Evolutionary conservation across 768 basidiomycete genomes (phyloP).

Genomic region (Pleurotus platypus): DNA sequence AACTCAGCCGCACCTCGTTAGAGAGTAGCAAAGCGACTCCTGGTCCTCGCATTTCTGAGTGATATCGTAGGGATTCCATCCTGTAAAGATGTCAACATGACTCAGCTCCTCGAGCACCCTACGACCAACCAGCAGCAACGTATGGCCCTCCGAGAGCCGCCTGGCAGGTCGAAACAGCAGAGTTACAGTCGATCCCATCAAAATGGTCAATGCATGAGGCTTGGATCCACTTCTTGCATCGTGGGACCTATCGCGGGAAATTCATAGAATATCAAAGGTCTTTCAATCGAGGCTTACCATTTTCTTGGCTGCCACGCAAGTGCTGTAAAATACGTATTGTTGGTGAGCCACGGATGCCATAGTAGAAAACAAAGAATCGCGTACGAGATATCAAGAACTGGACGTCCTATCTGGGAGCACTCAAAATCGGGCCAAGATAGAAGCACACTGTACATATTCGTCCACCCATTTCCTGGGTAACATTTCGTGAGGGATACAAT

Average conservation of each 20-base stretch:
- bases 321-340: slow-evolving; percentile 33
- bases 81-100: slow-evolving; percentile 22
- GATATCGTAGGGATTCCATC: slow-evolving; percentile 66
- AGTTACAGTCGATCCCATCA: slow-evolving; percentile 62
- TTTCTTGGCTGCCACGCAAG: slow-evolving; percentile 56
- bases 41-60: slow-evolving; percentile 54
- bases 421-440: slow-evolving; percentile 44
- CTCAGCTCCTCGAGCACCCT: background rate
- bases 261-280: slow-evolving; percentile 17
- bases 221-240: slow-evolving; percentile 57
- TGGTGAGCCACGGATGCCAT: slow-evolving; percentile 32
- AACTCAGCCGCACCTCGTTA: slow-evolving; percentile 24
- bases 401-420: slow-evolving; percentile 51
- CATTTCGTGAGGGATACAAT: background rate
- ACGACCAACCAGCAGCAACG: slow-evolving; percentile 33
- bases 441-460: slow-evolving; percentile 46
- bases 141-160: slow-evolving; percentile 39
- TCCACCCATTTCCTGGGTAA: slow-evolving; percentile 55
- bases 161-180: slow-evolving; percentile 61
- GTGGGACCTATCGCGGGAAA: slow-evolving; percentile 48
- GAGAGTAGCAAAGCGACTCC: slow-evolving; percentile 56
- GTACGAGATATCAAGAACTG: slow-evolving; percentile 44
- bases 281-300: slow-evolving; percentile 38
- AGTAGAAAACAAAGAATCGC: slow-evolving; percentile 25
- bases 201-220: slow-evolving; percentile 57